Evolutionary conservation across 192 early-diverging fungal genomes (phyloP), one percentile per base, ranked within the genome.

Genomic region (Geranomyces michiganensis): DNA sequence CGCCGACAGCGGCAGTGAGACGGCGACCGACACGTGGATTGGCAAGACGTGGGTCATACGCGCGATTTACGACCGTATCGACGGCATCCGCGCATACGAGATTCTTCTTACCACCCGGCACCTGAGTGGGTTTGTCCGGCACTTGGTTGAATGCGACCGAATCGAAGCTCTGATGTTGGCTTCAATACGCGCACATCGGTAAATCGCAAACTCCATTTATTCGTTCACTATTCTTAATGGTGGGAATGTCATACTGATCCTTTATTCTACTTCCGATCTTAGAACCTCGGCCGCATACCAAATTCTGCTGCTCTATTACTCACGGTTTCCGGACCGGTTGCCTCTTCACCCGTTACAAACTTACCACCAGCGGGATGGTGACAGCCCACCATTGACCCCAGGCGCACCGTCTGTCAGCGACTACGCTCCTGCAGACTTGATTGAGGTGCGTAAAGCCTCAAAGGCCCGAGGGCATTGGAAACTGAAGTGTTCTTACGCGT

Each of bases 21-120:
- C 56, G 5, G 68, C 68, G 5, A 61, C 58, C 13, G 68, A 70
- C 22, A 61, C 58, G 19, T 70, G 68, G 68, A 70, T 70, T 46
- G 68, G 68, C 17, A 70, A 70, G 62, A 65, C 62, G 24, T 70
- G 62, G 62, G 70, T 72, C 41, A 65, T 65, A 10, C 60, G 62
- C 49, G 70, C 62, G 7, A 72, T 72, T 29, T 72, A 64, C 47
- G 70, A 72, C 33, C 47, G 36, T 31, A 53, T 72, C 36, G 51
- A 72, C 60, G 62, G 22, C 4, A 15, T 31, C 14, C 46, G 70
- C 8, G 41, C 60, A 33, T 72, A 72, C 62, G 62, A 65, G 62
- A 19, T 32, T 32, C 47, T 72, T n/a, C 70, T 72, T 30, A 19
- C 31, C 9, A 55, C 62, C 17, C 21, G 10, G 21, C 70, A 72